These are phyloP conservation scores for Fragosphaeria purpurea DNA, from an alignment of 2,329 filamentous ascomycete genomes.

Conservation along the genomic window DNA sequence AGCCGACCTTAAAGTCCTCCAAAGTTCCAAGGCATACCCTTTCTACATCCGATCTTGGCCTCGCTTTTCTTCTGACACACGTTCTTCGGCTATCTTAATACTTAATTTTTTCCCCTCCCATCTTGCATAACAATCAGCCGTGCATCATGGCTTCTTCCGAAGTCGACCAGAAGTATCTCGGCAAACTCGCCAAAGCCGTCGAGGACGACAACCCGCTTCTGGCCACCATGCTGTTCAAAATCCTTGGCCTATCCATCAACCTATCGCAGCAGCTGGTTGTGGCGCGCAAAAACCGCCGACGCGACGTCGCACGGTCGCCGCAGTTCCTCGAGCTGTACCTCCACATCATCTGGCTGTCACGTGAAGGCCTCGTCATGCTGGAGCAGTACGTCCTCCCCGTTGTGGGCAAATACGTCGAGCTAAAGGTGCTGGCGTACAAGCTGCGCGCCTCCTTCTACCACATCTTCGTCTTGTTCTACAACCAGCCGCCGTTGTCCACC, in stretches of 20 bases:
- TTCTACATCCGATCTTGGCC: no score
- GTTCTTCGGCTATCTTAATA: background rate
- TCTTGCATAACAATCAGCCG: no score
- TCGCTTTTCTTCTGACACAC: no score
- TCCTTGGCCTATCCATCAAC: constrained; percentile 82
- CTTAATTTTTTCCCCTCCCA: background rate
- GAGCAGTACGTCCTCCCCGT: constrained; percentile 82
- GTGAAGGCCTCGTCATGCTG: constrained; percentile 80
- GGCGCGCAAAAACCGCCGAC: constrained; percentile 70
- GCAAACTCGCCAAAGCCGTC: constrained; percentile 73
- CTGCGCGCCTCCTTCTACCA: constrained; percentile 91
- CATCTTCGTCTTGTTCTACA: constrained; percentile 93
- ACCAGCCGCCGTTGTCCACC: constrained; percentile 66
- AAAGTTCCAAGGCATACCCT: no score
- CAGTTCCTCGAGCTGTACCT: constrained; percentile 71
- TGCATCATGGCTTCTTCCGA: constrained; percentile 84
- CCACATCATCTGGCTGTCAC: constrained; percentile 90
- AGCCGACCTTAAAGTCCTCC: no score
- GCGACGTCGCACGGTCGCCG: constrained; percentile 70
- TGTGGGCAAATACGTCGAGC: constrained; percentile 66
- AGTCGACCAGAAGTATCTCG: constrained; percentile 95
- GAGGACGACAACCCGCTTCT: constrained; percentile 69
- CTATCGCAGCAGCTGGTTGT: constrained; percentile 74
- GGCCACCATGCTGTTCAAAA: constrained; percentile 75
- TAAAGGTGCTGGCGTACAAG: constrained; percentile 85